Conservation (phyloP, 345 rosid species). For the Carallia pectinifolia region DNA sequence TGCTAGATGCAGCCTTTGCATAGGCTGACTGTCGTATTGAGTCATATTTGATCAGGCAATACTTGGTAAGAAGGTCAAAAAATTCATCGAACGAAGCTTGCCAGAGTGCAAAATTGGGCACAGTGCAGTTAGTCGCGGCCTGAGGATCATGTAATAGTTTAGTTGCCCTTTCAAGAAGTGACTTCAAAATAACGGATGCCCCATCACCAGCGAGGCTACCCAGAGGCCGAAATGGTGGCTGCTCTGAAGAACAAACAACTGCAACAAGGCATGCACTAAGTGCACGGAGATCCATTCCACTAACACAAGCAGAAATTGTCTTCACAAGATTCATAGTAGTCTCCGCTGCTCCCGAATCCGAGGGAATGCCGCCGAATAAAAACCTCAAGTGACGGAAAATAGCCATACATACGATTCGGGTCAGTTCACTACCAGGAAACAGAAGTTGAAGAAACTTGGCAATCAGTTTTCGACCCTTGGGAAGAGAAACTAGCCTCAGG, state of each 20-base stretch:
- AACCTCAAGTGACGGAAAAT: constrained; percentile 91
- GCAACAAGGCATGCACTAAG: constrained; percentile 94
- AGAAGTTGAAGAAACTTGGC: constrained; percentile 72
- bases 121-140: constrained; percentile 37
- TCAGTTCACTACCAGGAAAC: constrained; percentile 76
- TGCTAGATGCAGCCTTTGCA: constrained; percentile 38
- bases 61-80: constrained; percentile 79
- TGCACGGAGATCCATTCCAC: constrained; percentile 81
- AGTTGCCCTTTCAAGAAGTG: constrained; percentile 85
- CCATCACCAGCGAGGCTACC: constrained; percentile 92
- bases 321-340: constrained; percentile 60
- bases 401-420: constrained; percentile 87
- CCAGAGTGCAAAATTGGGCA: constrained; percentile 76
- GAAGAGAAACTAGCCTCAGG: constrained; percentile 65
- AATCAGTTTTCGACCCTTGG: constrained; percentile 80
- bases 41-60: constrained; percentile 86
- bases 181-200: constrained; percentile 66
- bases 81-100: constrained; percentile 94
- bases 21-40: constrained; percentile 55
- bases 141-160: constrained; percentile 54
- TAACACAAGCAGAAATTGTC: constrained; percentile 59
- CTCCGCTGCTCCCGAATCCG: constrained; percentile 62
- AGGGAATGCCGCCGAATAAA: constrained; percentile 72
- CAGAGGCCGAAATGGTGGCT: constrained; percentile 94
- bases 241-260: constrained; percentile 95